phyloP scores from a whole-genome alignment of 495 filamentous ascomycete genomes.

The Bryoglossum gracile region DNA sequence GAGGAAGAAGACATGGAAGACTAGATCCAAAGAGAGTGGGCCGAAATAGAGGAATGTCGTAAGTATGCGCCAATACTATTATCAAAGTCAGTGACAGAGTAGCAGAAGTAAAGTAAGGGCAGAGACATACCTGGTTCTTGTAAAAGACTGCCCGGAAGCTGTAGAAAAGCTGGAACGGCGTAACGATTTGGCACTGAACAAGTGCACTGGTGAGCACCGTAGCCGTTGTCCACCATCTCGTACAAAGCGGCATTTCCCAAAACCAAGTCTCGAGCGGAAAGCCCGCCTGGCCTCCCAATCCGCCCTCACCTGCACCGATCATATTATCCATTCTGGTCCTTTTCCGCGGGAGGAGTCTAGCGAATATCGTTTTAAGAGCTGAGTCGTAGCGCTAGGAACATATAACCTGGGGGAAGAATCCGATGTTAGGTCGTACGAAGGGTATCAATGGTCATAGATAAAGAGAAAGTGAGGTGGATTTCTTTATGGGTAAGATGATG shows the following conservation, averaged over 20 bases:
- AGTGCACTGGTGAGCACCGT: constrained; percentile 82
- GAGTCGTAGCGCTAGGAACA: too few species aligned
- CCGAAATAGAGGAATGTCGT: constrained; percentile 98
- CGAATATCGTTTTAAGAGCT: too few species aligned
- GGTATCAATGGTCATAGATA: too few species aligned
- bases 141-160: constrained; percentile 86
- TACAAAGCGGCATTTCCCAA: constrained; percentile 76
- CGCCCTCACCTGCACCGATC: constrained; percentile 45
- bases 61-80: constrained; percentile 88
- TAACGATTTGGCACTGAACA: constrained; percentile 86
- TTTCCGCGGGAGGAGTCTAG: too few species aligned
- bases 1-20: constrained; percentile 99
- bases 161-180: constrained; percentile 93
- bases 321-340: constrained; percentile 64
- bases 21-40: constrained; percentile 83
- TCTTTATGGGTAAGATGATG: too few species aligned
- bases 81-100: not conserved
- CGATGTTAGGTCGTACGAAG: too few species aligned
- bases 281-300: constrained; percentile 47
- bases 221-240: constrained; percentile 91
- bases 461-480: too few species aligned
- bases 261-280: constrained; percentile 87
- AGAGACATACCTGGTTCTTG: constrained; percentile 65
- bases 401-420: too few species aligned
- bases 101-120: not conserved